Percentiles rank a stretch among this genome's conserved stretches.
Evolutionary conservation across 495 filamentous ascomycete genomes (phyloP).

Genomic region (Hypoxylon cercidicola): DNA sequence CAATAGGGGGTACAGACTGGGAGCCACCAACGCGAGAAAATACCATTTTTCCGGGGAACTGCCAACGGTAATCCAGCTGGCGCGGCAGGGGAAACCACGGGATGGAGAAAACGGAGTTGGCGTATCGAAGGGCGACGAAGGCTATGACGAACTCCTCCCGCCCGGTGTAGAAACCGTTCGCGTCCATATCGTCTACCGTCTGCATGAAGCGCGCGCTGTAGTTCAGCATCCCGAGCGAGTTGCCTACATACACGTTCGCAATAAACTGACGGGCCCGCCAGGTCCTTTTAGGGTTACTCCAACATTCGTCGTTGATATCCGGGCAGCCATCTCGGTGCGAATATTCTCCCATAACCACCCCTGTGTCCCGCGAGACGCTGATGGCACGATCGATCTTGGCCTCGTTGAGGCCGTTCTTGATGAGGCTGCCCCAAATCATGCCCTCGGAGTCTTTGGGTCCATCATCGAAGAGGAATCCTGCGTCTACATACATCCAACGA

Average conservation of each 20-base stretch:
- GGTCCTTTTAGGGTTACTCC: slow-evolving; percentile 18
- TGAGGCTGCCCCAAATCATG: slow-evolving; percentile 29
- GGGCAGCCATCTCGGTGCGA: slow-evolving; percentile 26
- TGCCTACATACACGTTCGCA: slow-evolving; percentile 38
- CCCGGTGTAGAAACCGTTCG: slow-evolving; percentile 33
- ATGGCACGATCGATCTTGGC: slow-evolving; percentile 34
- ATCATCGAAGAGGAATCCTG: slow-evolving; percentile 37
- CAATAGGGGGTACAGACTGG: slow-evolving; percentile 31
- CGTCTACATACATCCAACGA: slow-evolving; percentile 36
- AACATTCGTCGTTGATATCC: slow-evolving; percentile 34
- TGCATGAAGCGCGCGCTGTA: slow-evolving; percentile 41
- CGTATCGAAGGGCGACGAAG: slow-evolving; percentile 40
- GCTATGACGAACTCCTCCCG: slow-evolving; percentile 39
- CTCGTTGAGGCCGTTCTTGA: slow-evolving; percentile 24
- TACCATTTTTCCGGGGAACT: slow-evolving; percentile 35
- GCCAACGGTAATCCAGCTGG: slow-evolving; percentile 33
- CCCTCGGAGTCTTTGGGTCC: slow-evolving; percentile 26
- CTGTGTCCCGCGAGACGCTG: slow-evolving; percentile 30
- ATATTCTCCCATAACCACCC: slow-evolving; percentile 41
- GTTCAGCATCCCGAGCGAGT: slow-evolving; percentile 38
- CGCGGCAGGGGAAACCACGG: slow-evolving; percentile 38
- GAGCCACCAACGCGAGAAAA: slow-evolving; percentile 31
- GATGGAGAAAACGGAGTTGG: slow-evolving; percentile 40
- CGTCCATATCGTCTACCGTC: slow-evolving; percentile 44
- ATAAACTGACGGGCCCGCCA: slow-evolving; percentile 39